A percentile compares a stretch with the other conserved stretches of the same genome.
phyloP scores from a whole-genome alignment of 2,329 filamentous ascomycete genomes.

The Epichloe scottii region DNA sequence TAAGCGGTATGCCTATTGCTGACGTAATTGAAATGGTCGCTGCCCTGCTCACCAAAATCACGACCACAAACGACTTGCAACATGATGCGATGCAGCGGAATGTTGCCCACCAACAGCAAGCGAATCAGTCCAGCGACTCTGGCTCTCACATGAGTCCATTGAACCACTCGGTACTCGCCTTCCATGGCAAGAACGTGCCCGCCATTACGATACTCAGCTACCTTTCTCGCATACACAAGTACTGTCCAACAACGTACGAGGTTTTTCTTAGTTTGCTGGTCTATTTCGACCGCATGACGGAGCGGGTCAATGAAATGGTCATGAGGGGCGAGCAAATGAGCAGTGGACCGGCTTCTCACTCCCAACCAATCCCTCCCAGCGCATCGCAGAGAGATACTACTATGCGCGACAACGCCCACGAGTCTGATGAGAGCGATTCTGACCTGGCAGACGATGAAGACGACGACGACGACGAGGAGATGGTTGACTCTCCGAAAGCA shows the following conservation, averaged over 20 bases:
- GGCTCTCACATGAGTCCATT: conserved; percentile 50
- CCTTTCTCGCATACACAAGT: conserved; percentile 91
- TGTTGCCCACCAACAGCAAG: conserved; percentile 44
- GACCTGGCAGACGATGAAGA: conserved; percentile 40
- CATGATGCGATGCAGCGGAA: conserved; percentile 80
- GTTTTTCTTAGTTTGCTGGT: conserved; percentile 91
- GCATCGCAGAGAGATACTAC: conserved; percentile 15
- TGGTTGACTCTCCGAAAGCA: conserved; percentile 18
- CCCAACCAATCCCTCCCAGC: conserved; percentile 6
- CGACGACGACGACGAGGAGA: conserved; percentile 26
- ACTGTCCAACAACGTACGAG: conserved; percentile 96
- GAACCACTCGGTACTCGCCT: conserved; percentile 67
- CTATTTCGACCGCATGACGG: conserved; percentile 98
- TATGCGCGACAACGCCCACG: conserved; percentile 16
- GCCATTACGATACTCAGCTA: conserved; percentile 97
- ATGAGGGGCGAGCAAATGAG: conserved; percentile 50
- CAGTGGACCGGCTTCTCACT: conserved; percentile 12
- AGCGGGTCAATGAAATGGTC: conserved; percentile 76
- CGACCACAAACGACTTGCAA: conserved; percentile 87
- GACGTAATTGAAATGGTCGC: conserved; percentile 99
- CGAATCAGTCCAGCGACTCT: conserved; percentile 31
- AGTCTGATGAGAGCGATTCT: conserved; percentile 34
- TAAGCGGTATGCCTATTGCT: conserved; percentile 91
- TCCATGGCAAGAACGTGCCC: conserved; percentile 95
- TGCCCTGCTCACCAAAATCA: conserved; percentile 90